phyloP scores from a whole-genome alignment of 306 rosid species.

The Elaeagnus macrophylla region DNA sequence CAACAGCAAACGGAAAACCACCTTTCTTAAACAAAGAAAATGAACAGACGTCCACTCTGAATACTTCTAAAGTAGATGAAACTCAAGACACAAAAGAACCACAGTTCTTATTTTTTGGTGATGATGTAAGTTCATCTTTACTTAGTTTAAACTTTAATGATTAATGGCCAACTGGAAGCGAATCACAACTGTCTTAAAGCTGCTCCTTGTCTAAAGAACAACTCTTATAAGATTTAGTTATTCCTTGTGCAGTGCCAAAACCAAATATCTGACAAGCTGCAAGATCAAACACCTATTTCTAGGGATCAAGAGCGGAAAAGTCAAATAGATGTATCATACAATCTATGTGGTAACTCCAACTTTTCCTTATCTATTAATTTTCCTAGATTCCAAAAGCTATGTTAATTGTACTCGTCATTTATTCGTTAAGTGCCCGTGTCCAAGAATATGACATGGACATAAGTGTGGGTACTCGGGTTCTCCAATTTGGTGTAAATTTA shows the following conservation, averaged over 20 bases:
- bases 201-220: too few species aligned
- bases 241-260: too few species aligned
- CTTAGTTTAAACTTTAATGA: neutral
- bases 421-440: too few species aligned
- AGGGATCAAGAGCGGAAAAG: conserved; percentile 29
- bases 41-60: conserved; percentile 11
- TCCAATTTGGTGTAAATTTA: too few species aligned
- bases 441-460: too few species aligned
- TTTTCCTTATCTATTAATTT: conserved; percentile 10
- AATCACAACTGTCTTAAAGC: too few species aligned
- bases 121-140: conserved; percentile 25
- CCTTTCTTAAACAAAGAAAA: conserved; percentile 20
- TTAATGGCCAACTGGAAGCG: too few species aligned
- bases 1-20: conserved; percentile 13
- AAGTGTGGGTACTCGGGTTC: too few species aligned
- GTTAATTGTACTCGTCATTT: too few species aligned
- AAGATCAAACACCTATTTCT: conserved; percentile 26
- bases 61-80: conserved; percentile 14
- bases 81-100: conserved; percentile 12
- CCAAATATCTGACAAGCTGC: conserved; percentile 15
- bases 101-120: conserved; percentile 17
- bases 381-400: too few species aligned
- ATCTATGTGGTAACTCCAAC: conserved; percentile 33
- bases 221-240: conserved; percentile 10
- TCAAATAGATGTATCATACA: conserved; percentile 21